Evolutionary conservation across 192 early-diverging fungal species (phyloP), one percentile per base, ranked within the genome.

Genomic region (Gaertneriomyces semiglobifer): DNA sequence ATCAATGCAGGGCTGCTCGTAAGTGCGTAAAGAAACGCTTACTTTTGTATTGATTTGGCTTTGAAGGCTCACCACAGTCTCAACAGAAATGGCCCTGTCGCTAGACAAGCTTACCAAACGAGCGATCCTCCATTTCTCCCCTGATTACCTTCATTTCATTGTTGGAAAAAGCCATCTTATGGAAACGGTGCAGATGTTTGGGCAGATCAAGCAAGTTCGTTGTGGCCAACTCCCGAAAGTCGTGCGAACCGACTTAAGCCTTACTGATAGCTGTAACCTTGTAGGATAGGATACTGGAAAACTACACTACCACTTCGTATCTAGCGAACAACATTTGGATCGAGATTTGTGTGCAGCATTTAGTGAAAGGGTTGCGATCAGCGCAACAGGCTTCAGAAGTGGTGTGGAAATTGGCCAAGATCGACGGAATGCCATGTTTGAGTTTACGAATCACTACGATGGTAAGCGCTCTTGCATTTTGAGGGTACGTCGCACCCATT

Each of bases 21-120:
- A 44, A 77, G 75, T 77, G 33, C 9, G 53, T 69, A 11, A 12
- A 12, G 7, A 43, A 18, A 42, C 16, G 6, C 2, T 45, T 58
- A 47, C 16, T 20, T 66, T 11, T 53, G 20, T 48, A 39, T 56
- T 56, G 5, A 9, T 38, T 54, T 0, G 33, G 44, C 42, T 10
- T 5, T 48, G 18, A 7, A 47, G 2, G 8, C 19, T 20, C 50
- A n/a, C 25, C 20, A n/a, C 20, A 0, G 6, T 10, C 50, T 25
- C 14, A 20, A 19, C 65, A 81, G 87, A 84, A 63, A 73, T 87
- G 56, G 81, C 83, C 16, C 80, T 79, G 48, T 80, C 79, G 1
- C 64, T 92, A 6, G 92, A 92, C 58, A 90, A 88, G 74, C 77
- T 92, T 12, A 73, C 84, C n/a, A 88, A 84, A 60, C 75, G 76